Evolutionary conservation across 176 grass and related monocot species (phyloP).

Genomic region (Carex parvula): DNA sequence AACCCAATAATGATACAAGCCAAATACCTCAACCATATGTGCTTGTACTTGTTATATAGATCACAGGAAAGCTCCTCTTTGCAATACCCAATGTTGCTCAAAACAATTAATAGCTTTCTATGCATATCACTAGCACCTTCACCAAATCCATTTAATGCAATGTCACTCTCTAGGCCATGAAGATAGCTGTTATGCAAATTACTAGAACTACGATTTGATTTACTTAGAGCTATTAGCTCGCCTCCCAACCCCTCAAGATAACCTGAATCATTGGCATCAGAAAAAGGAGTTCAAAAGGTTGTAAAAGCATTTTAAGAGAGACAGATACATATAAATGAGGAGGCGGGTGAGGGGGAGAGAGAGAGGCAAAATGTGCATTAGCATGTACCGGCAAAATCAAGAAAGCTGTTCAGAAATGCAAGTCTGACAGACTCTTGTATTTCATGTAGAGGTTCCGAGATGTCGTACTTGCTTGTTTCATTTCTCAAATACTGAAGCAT

Average conservation of each 20-base stretch:
- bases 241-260: constrained; percentile 76
- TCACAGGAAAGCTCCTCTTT: constrained; percentile 83
- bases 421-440: constrained; percentile 97
- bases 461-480: constrained; percentile 68
- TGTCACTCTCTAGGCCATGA: constrained; percentile 55
- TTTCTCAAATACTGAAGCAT: constrained; percentile 86
- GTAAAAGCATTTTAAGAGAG: constrained; percentile 2
- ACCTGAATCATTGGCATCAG: constrained; percentile 53
- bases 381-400: constrained; percentile 88
- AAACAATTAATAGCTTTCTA: constrained; percentile 86
- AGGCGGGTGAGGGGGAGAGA: background rate
- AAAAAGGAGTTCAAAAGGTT: background rate
- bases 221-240: constrained; percentile 56
- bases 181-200: constrained; percentile 74
- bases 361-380: constrained; percentile 12
- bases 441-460: constrained; percentile 85
- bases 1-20: constrained; percentile 13
- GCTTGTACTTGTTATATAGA: constrained; percentile 83
- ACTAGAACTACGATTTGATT: constrained; percentile 73
- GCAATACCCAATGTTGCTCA: constrained; percentile 99
- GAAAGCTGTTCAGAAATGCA: constrained; percentile 93
- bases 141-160: constrained; percentile 35
- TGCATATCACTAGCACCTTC: constrained; percentile 35
- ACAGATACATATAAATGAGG: background rate
- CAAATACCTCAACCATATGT: constrained; percentile 87